Conservation (phyloP, 2,329 filamentous ascomycete genomes). For the Cladobotryum protrusum region DNA sequence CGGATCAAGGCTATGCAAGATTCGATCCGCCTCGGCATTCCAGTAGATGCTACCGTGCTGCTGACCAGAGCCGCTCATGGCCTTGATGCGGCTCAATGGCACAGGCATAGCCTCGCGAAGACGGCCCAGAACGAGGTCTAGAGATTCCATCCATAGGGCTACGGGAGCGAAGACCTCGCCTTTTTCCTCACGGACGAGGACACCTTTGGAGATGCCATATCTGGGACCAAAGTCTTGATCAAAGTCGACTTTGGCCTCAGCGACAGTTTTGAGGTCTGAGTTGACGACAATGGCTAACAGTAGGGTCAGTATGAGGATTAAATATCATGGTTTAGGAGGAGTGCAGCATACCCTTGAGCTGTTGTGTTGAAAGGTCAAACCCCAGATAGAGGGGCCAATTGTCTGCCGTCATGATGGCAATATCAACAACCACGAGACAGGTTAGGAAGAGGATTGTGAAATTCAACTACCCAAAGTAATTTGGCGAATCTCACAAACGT, state of each 20-base stretch:
- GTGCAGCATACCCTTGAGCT: slow-evolving; percentile 67
- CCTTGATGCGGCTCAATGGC: slow-evolving; percentile 68
- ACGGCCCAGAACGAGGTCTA: slow-evolving; percentile 75
- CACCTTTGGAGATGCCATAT: slow-evolving; percentile 82
- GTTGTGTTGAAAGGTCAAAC: slow-evolving; percentile 94
- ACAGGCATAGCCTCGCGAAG: slow-evolving; percentile 57
- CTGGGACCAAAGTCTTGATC: slow-evolving; percentile 69
- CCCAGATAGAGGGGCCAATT: slow-evolving; percentile 70
- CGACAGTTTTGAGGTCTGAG: slow-evolving; percentile 71
- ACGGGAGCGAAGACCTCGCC: slow-evolving; percentile 91
- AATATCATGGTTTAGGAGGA: background rate
- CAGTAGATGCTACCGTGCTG: slow-evolving; percentile 98
- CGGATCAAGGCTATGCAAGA: slow-evolving; percentile 56
- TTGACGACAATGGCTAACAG: slow-evolving; percentile 70
- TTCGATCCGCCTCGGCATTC: slow-evolving; percentile 60
- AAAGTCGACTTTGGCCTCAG: slow-evolving; percentile 91
- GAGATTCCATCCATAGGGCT: slow-evolving; percentile 87
- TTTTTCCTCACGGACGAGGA: slow-evolving; percentile 72
- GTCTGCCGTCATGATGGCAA: slow-evolving; percentile 24
- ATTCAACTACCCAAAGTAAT: no score
- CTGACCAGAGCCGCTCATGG: slow-evolving; percentile 87
- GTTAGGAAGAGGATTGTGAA: no score
- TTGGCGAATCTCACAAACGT: no score
- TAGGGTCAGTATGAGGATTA: slow-evolving; percentile 3
- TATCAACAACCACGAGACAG: background rate